Evolutionary conservation across 129 eudicot species (phyloP).

Genomic region (Erigeron canadensis): DNA sequence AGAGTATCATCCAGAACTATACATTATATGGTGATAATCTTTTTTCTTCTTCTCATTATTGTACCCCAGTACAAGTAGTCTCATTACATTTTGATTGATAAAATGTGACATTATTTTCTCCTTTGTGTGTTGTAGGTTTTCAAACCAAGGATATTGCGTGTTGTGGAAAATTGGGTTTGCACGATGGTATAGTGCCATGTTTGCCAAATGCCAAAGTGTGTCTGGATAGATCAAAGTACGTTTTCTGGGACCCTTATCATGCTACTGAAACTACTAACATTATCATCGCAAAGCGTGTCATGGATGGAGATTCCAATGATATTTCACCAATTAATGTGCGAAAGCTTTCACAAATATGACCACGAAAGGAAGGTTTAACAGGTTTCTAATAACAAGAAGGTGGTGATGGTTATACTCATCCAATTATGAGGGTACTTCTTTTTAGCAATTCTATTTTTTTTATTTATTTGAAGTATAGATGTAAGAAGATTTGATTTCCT

Average conservation of each 20-base stretch:
- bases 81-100: neutral
- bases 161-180: conserved; percentile 19
- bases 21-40: conserved; percentile 19
- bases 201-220: conserved; percentile 19
- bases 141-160: conserved; percentile 19
- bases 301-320: conserved; percentile 30
- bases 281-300: conserved; percentile 28
- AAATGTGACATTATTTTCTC: neutral
- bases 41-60: neutral
- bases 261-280: conserved; percentile 21
- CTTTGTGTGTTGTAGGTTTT: conserved; percentile 17
- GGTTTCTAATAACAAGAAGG: too few relatives aligned
- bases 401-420: too few relatives aligned
- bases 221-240: conserved; percentile 31
- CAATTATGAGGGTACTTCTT: too few relatives aligned
- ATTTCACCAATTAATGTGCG: conserved; percentile 32
- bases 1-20: conserved; percentile 19
- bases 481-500: too few relatives aligned
- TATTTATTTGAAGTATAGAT: too few relatives aligned
- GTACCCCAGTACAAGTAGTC: neutral
- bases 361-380: neutral
- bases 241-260: conserved; percentile 36
- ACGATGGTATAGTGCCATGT: conserved; percentile 36
- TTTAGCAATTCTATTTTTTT: too few relatives aligned
- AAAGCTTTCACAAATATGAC: conserved; percentile 16